Evolutionary conservation across 495 filamentous ascomycete species (phyloP), one percentile per base, ranked within the genome.

Genomic region (Penicillium argentinense): DNA sequence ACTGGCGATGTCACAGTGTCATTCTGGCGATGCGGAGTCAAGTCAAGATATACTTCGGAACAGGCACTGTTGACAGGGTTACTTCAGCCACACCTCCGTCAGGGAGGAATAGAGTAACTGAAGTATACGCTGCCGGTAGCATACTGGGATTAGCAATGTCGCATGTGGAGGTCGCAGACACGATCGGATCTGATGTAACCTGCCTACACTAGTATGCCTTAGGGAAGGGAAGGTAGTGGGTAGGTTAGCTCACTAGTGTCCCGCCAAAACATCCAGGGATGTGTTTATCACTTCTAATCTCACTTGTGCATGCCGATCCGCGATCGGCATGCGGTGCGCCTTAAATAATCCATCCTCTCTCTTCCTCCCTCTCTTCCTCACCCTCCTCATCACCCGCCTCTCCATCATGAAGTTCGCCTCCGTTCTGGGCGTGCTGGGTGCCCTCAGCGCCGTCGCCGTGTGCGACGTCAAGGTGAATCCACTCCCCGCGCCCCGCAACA

Each of bases 401-500:
- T 11, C 48, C 42, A 58, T 37, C 24, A 73, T 73, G 69, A 56
- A 59, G 39, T 50, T 68, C 56, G 43, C 54, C 47, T 36, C 51
- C 26, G 41, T 63, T n/a, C 58, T 60, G 18, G 45, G 60, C 36
- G 56, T 47, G 18, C 29, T 67, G 42, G 47, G 54, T 22, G 42
- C 56, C n/a, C 47, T 66, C 33, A 55, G 45, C 29, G 52, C 66
- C 25, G 44, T 56, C 14, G 43, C 57, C n/a, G 63, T 57, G 9
- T 59, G 53, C 11, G 71, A 70, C 29, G 75, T 81, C 38, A 62
- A 60, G 28, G 78, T 76, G 43, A 81, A 80, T 48, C 78, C 78
- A 30, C 67, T 81, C 33, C 78, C 78, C 36, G 75, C 75, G 25
- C 78, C 78, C 11, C 68, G 67, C 42, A 67, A 70, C 42, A 79